These are phyloP conservation scores for Coemansia sp. DNA, from an alignment of 192 early-diverging fungal species.

Conservation along the genomic window DNA sequence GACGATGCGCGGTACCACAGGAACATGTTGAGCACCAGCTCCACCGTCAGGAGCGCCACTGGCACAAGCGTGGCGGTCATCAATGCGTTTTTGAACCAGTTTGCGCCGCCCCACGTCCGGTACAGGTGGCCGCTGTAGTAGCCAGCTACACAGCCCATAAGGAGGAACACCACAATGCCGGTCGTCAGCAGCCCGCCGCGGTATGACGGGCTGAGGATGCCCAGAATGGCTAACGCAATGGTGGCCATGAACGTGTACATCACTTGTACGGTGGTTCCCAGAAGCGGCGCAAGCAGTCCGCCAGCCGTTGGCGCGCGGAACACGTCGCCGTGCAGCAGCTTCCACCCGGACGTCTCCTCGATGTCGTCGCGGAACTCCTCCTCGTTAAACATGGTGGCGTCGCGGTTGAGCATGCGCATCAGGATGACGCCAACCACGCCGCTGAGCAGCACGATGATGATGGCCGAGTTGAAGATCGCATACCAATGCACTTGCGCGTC, in stretches of 20 bases:
- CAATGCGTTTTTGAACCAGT: conserved; percentile 69
- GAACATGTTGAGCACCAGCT: conserved; percentile 81
- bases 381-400: conserved; percentile 55
- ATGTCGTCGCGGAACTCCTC: conserved; percentile 59
- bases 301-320: conserved; percentile 67
- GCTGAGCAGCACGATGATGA: conserved; percentile 67
- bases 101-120: conserved; percentile 64
- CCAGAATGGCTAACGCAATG: conserved; percentile 58
- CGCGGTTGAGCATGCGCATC: conserved; percentile 65
- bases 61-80: conserved; percentile 64
- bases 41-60: conserved; percentile 58
- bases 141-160: conserved; percentile 59
- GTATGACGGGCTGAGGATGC: conserved; percentile 64
- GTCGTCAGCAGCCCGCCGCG: conserved; percentile 62
- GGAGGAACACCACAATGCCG: conserved; percentile 58
- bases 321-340: conserved; percentile 74
- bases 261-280: conserved; percentile 74
- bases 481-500: conserved; percentile 65
- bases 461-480: conserved; percentile 66
- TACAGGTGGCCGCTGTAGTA: conserved; percentile 73
- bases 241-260: conserved; percentile 59
- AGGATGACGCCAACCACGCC: conserved; percentile 67
- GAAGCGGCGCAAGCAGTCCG: conserved; percentile 65
- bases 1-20: conserved; percentile 85
- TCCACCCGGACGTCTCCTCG: conserved; percentile 73